Base-by-base conservation (phyloP, 805 yeast genomes). In the Metschnikowia reukaufii region DNA sequence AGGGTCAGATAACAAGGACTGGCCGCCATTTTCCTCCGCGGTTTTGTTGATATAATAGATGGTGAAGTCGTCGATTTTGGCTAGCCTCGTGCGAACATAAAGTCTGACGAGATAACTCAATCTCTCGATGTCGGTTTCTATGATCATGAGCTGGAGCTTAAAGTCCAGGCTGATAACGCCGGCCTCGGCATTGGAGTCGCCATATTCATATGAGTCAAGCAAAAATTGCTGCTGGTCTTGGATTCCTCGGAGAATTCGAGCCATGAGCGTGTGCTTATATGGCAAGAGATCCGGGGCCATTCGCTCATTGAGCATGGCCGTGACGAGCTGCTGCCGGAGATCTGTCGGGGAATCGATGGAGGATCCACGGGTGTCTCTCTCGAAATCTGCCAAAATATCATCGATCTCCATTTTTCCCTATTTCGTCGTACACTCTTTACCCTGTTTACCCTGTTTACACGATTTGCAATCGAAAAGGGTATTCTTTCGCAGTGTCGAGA, bases 121-220 rank as follows among this genome's bases (percentile, higher is more conserved):
- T 47, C 99, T 71, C 58, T 94, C 98, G 19, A 94, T 76, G 56
- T 94, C 98, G 12, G 95, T 85, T 61, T 94, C 99, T 56, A 92
- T 83, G 19, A 95, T 79, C 70, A 94, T 80, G 38, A 91, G 71
- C 48, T 87, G 84, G 48, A 92, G 66, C 60, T 91, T 91, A 65
- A 83, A 82, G 51, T 84, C 88, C 43, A 68, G 73, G 36, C 49
- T 42, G 31, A 56, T 44, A 13, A 56, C 50, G 15, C 60, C 60
- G 4, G 56, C 41, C 36, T 53, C 59, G 7, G 58, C 59, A 47
- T 82, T 83, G 36, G 75, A 72, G 41, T 79, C 80, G 43, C 86
- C 87, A 32, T 86, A 70, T 45, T 86, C 91, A 59, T 88, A 83
- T 7, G 96, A 84, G 55, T 88, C 87, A 42, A 81, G 74, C 32